Evolutionary conservation across 2,329 filamentous ascomycete genomes (phyloP), one percentile per base, ranked within the genome.

Genomic region (Blastomyces parvus): DNA sequence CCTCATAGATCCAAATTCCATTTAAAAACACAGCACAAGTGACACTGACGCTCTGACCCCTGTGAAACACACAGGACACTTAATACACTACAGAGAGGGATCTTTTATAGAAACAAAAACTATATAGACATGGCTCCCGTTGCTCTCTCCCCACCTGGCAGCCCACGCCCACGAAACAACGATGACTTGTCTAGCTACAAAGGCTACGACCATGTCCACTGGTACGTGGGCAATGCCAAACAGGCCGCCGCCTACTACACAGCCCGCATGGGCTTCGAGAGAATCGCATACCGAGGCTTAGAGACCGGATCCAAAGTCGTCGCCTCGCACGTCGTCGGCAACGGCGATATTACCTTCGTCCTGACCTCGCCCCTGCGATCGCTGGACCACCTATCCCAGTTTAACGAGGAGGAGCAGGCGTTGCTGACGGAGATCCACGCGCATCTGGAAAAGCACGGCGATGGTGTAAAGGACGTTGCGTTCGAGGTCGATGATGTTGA

Each of bases 221-320:
- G 92, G 92, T 96, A 91, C 80, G 93, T 97, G 38, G 91, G 92
- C 73, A 97, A 97, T 74, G 92, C 93, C 70, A 97, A 97, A 79
- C 92, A 97, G 80, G 90, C 91, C 2, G 92, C 92, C 48, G 84
- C 88, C 17, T 97, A 90, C 79, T 97, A 96, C 79, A 87, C 88
- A 69, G 87, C 85, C 13, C 88, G 91, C 68, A 91, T 97, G 80
- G 92, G 91, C 63, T 96, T 97, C 80, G 81, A 84, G 71, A 85
- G 84, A 25, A 77, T 96, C 63, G 93, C 93, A 66, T 96, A 96
- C 77, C 84, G 84, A 50, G 93, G 92, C 5, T 86, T 97, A 5
- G 92, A 97, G 77, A 97, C 92, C 0, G 91, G 91, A 66, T 90
- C 85, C 67, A 86, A 91, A 63, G 86, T 85, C 68, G 83, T 92